Evolutionary conservation across 768 basidiomycete genomes (phyloP).

Genomic region (Tephrocybe sp.): DNA sequence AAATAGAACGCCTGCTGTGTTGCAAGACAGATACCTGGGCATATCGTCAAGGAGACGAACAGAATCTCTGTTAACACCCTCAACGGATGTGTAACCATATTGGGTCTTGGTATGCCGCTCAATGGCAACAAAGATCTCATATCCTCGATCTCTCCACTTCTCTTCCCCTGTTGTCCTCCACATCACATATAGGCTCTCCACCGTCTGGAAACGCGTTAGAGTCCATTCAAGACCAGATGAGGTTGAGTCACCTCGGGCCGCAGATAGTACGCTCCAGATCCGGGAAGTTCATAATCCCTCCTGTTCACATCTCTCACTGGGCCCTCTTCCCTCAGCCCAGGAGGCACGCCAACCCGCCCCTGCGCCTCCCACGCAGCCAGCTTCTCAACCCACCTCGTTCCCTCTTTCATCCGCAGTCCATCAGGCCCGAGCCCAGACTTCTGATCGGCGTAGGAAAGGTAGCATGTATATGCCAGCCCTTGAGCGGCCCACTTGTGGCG

Average conservation of each 20-base stretch:
- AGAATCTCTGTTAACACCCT: slow-evolving; percentile 39
- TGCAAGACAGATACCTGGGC: slow-evolving; percentile 63
- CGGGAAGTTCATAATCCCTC: slow-evolving; percentile 52
- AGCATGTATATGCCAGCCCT: slow-evolving; percentile 71
- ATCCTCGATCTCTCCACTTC: slow-evolving; percentile 73
- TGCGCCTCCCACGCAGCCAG: slow-evolving; percentile 44
- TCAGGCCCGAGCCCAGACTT: slow-evolving; percentile 68
- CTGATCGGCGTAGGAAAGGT: slow-evolving; percentile 65
- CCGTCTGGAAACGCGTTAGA: slow-evolving; percentile 41
- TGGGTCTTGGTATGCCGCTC: slow-evolving; percentile 54
- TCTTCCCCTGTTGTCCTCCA: slow-evolving; percentile 67
- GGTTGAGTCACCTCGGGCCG: slow-evolving; percentile 65
- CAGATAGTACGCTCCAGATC: slow-evolving; percentile 45
- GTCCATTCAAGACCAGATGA: too few relatives aligned
- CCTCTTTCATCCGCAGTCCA: slow-evolving; percentile 38
- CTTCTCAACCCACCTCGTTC: slow-evolving; percentile 45
- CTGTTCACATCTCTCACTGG: slow-evolving; percentile 21
- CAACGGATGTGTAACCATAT: slow-evolving; percentile 59
- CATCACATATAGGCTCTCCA: slow-evolving; percentile 71
- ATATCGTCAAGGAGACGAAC: slow-evolving; percentile 51
- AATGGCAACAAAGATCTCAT: slow-evolving; percentile 65
- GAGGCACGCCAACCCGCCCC: slow-evolving; percentile 40
- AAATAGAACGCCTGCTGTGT: neutral
- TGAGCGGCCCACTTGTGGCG: slow-evolving; percentile 70
- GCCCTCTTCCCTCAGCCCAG: slow-evolving; percentile 43